Conservation (phyloP, 2,329 filamentous ascomycete genomes). For the Metarhizium guizhouense region DNA sequence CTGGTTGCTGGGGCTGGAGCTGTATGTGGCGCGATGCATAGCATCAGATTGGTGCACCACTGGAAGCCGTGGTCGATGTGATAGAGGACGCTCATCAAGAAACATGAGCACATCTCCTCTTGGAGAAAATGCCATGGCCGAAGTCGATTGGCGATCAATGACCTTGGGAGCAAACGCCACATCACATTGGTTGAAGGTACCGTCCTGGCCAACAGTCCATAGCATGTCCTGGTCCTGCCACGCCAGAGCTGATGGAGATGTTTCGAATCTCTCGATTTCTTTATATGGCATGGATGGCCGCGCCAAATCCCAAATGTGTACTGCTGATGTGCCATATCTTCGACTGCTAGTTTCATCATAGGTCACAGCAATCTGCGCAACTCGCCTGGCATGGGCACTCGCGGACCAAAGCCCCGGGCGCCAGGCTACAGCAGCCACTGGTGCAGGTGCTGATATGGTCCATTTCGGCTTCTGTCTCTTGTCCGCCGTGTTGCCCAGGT, state of each 20-base stretch:
- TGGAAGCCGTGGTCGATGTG: conserved; percentile 32
- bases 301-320: conserved; percentile 62
- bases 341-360: conserved; percentile 49
- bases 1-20: conserved; percentile 39
- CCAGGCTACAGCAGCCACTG: conserved; percentile 52
- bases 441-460: conserved; percentile 51
- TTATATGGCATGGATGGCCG: conserved; percentile 59
- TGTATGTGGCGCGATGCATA: conserved; percentile 32
- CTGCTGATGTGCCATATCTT: conserved; percentile 45
- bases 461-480: conserved; percentile 57
- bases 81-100: conserved; percentile 46
- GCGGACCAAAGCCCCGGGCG: conserved; percentile 58
- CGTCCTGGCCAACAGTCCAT: conserved; percentile 57
- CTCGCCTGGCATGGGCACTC: conserved; percentile 48
- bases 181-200: conserved; percentile 55
- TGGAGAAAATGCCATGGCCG: conserved; percentile 51
- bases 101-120: conserved; percentile 52
- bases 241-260: conserved; percentile 46
- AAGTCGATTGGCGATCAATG: conserved; percentile 53
- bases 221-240: conserved; percentile 59
- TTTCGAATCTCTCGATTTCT: conserved; percentile 52
- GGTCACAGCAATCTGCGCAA: conserved; percentile 52
- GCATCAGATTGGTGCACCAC: conserved; percentile 24
- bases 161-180: conserved; percentile 54
- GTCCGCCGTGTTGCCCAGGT: conserved; percentile 49